phyloP scores from a whole-genome alignment of 1,284 basidiomycete species.

The Leccinum laetum region DNA sequence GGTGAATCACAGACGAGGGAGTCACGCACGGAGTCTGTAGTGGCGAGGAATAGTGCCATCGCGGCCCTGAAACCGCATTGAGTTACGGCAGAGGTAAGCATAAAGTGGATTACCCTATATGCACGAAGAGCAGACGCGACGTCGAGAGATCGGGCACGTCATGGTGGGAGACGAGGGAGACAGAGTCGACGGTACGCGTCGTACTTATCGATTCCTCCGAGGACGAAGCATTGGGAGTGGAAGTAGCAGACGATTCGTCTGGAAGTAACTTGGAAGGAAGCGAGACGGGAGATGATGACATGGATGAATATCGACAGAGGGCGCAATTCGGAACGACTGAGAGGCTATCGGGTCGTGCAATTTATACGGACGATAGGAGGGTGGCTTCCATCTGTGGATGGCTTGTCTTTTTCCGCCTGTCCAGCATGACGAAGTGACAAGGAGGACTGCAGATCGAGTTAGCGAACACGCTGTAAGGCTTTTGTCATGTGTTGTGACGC shows the following conservation, averaged over 20 bases:
- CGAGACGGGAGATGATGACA: slow-evolving; percentile 16
- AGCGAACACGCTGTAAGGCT: slow-evolving; percentile 25
- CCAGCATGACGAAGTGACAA: slow-evolving; percentile 15
- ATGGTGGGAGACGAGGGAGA: slow-evolving; percentile 23
- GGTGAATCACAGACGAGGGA: slow-evolving; percentile 13
- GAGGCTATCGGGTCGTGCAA: slow-evolving; percentile 10
- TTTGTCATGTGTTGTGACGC: slow-evolving; percentile 30
- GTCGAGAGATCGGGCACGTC: slow-evolving; percentile 40
- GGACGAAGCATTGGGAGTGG: slow-evolving; percentile 9
- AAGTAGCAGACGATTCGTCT: background rate
- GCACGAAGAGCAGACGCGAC: slow-evolving; percentile 48
- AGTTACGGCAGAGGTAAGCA: slow-evolving; percentile 5
- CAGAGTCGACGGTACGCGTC: slow-evolving; percentile 21
- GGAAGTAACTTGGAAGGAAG: slow-evolving; percentile 20
- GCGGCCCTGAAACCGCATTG: slow-evolving; percentile 53
- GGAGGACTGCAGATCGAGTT: slow-evolving; percentile 19
- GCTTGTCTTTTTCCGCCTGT: slow-evolving; percentile 18
- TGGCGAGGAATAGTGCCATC: slow-evolving; percentile 74
- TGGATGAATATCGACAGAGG: slow-evolving; percentile 15
- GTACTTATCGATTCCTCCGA: slow-evolving; percentile 25
- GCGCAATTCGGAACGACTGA: slow-evolving; percentile 1
- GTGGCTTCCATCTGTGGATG: slow-evolving; percentile 24
- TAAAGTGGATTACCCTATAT: slow-evolving; percentile 49
- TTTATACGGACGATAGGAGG: slow-evolving; percentile 26
- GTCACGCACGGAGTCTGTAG: slow-evolving; percentile 72